Evolutionary conservation across 208 protist genomes (phyloP), one percentile per base, ranked within the genome.

Genomic region (Spongospora subterranea): DNA sequence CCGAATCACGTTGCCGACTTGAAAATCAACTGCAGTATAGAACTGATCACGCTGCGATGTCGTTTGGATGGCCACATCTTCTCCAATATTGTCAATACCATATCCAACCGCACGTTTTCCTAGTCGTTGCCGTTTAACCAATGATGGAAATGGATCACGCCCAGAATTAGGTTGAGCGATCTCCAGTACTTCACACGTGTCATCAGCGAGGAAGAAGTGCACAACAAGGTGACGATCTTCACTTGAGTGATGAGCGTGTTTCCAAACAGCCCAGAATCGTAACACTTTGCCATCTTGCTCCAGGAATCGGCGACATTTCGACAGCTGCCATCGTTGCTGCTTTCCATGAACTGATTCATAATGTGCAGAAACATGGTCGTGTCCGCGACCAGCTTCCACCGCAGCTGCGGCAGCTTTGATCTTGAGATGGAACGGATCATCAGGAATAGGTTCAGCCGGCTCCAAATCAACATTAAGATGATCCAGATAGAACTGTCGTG

Each of bases 261-360:
- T 88, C 98, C 95, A 60, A 98, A 96, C 97, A 97, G 99, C n/a
- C 95, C 93, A 97, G 93, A 98, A 99, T 24, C 97, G 94, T 89
- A 99, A 93, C 64, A 95, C 93, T 45, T 76, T 53, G 0, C 97
- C 92, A 94, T 99, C 98, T 93, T 98, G 94, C 60, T 94, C 93
- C 60, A 98, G 97, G 93, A 98, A 93, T 40, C 71, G 60, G 0
- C 82, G 46, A 24, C 66, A 45, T 77, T 90, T 91, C 35, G 6
- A 6, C 71, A 82, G 71, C n/a, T 82, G 71, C 71, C 71, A 82
- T 6, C 17, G 71, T n/a, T 82, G 71, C 35, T 6, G 71, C n/a
- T 35, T 6, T 43, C 71, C 71, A 43, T 82, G 71, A 20, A 40
- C 89, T 40, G 66, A 91, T 88, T 89, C 89, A 65, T 43, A 89